Evolutionary conservation across 768 basidiomycete species (phyloP).

Genomic region (Agaricus blazei): DNA sequence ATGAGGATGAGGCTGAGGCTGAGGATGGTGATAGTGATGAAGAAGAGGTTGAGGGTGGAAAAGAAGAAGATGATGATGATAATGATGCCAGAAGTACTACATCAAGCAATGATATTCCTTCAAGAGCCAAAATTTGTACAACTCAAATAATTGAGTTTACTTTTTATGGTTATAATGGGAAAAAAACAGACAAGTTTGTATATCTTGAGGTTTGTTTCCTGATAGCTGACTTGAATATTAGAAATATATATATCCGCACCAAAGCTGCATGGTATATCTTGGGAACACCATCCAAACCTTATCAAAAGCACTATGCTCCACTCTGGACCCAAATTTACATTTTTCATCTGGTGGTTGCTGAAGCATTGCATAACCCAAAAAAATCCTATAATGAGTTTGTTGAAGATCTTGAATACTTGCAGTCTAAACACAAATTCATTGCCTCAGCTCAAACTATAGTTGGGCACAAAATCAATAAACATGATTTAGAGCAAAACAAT

Average conservation of each 20-base stretch:
- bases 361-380: conserved; percentile 26
- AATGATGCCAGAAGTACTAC: not conserved
- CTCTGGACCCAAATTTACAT: conserved; percentile 50
- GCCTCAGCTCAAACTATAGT: conserved; percentile 29
- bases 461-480: conserved; percentile 35
- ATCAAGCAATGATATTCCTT: not conserved
- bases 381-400: conserved; percentile 37
- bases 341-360: conserved; percentile 41
- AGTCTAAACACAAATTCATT: conserved; percentile 24
- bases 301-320: conserved; percentile 36
- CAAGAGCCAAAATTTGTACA: conserved; percentile 16
- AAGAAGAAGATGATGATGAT: conserved; percentile 15
- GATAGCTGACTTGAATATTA: conserved; percentile 16
- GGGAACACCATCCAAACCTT: conserved; percentile 38
- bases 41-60: conserved; percentile 6
- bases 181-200: conserved; percentile 42
- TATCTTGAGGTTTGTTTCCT: not conserved
- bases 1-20: conserved; percentile 19
- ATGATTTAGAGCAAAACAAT: conserved; percentile 40
- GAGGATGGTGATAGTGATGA: conserved; percentile 15
- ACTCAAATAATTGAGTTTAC: conserved; percentile 42
- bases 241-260: conserved; percentile 63
- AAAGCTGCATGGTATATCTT: conserved; percentile 68
- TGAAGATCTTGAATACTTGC: conserved; percentile 21
- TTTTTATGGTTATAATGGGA: conserved; percentile 34